Evolutionary conservation across 345 rosid genomes (phyloP).

Genomic region (Arabidopsis thaliana): DNA sequence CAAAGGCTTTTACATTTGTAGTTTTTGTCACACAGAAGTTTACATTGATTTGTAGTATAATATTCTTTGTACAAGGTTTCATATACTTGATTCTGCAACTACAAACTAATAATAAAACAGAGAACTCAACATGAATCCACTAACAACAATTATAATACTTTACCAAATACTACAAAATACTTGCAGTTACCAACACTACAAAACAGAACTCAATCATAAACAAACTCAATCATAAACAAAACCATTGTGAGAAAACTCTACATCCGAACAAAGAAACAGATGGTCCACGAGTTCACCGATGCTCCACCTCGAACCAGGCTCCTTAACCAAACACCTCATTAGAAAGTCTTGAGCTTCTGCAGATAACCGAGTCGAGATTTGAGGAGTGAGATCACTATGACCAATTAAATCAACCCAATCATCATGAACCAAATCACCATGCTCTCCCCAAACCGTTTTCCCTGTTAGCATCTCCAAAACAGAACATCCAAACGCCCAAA

Average conservation of each 20-base stretch:
- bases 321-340: slow-evolving; percentile 18
- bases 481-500: slow-evolving; percentile 28
- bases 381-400: slow-evolving; percentile 1
- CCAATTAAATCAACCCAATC: slow-evolving; percentile 12
- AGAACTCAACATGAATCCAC: neutral
- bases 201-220: neutral
- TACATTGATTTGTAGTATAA: no score
- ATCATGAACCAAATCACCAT: neutral
- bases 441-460: neutral
- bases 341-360: slow-evolving; percentile 23
- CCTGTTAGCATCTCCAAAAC: slow-evolving; percentile 36
- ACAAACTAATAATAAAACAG: neutral
- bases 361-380: slow-evolving; percentile 12
- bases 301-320: neutral
- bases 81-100: neutral
- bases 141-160: neutral
- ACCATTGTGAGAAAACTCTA: neutral
- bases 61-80: no score
- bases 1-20: no score
- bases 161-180: neutral
- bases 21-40: no score
- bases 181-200: neutral
- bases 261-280: neutral
- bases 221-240: neutral
- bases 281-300: neutral